Evolutionary conservation across 2,329 filamentous ascomycete genomes (phyloP).

Genomic region (Claviceps quebecensis): DNA sequence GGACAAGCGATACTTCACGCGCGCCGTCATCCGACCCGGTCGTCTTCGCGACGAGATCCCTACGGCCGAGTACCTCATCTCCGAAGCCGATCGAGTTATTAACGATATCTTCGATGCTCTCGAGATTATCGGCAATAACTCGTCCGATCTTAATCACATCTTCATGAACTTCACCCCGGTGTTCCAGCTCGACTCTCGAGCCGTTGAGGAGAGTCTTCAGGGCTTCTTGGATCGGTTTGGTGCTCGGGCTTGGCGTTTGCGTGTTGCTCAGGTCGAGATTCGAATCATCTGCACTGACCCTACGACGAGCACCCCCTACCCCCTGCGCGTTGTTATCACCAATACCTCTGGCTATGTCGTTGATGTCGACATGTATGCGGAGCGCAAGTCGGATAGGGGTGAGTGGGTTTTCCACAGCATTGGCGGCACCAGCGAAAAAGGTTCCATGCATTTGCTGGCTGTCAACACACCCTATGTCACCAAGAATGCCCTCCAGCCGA

Average conservation of each 20-base stretch:
- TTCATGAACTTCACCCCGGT: slow-evolving; percentile 99
- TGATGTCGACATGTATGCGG: slow-evolving; percentile 92
- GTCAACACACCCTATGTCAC: slow-evolving; percentile 89
- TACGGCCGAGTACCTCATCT: slow-evolving; percentile 96
- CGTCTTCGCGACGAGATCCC: slow-evolving; percentile 94
- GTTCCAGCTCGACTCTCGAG: slow-evolving; percentile 77
- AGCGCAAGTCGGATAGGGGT: slow-evolving; percentile 95
- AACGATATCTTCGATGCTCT: slow-evolving; percentile 95
- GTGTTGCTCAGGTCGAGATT: slow-evolving; percentile 94
- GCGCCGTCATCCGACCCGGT: slow-evolving; percentile 86
- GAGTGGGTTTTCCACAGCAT: slow-evolving; percentile 99
- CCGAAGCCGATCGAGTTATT: slow-evolving; percentile 89
- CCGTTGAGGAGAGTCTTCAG: slow-evolving; percentile 85
- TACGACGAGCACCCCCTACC: slow-evolving; percentile 68
- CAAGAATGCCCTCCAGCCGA: slow-evolving; percentile 97
- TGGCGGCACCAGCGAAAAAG: slow-evolving; percentile 86
- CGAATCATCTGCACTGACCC: slow-evolving; percentile 96
- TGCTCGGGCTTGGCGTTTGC: slow-evolving; percentile 85
- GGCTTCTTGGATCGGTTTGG: slow-evolving; percentile 96
- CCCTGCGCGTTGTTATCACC: slow-evolving; percentile 88
- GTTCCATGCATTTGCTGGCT: slow-evolving; percentile 83
- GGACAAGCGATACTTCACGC: slow-evolving; percentile 97
- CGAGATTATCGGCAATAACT: slow-evolving; percentile 98
- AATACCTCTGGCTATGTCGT: slow-evolving; percentile 98
- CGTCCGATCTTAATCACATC: slow-evolving; percentile 98